Percentiles rank a stretch among this genome's conserved stretches.
These are phyloP conservation scores for Picea glauca DNA, from an alignment of 75 land plant genomes.

Conservation along the genomic window DNA sequence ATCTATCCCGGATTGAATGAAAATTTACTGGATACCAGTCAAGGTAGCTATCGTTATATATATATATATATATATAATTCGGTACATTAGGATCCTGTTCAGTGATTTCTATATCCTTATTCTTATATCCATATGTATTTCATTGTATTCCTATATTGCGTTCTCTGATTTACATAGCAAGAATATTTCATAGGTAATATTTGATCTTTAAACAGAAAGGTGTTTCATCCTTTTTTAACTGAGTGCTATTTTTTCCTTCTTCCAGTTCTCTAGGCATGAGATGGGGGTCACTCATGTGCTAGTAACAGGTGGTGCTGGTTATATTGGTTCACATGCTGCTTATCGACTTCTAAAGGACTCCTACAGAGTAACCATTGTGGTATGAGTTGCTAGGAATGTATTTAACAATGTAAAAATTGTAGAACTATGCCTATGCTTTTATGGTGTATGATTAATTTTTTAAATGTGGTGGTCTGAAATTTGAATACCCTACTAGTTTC, in stretches of 20 bases:
- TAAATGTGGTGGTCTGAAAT: neutral
- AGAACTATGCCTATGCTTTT: neutral
- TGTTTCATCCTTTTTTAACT: neutral
- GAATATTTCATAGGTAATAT: neutral
- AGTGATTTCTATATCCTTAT: neutral
- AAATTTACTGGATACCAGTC: neutral
- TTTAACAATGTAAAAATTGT: neutral
- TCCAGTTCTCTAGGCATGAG: conserved; percentile 57
- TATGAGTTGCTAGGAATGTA: conserved; percentile 15
- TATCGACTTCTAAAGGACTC: conserved; percentile 56
- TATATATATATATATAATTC: neutral
- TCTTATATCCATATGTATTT: neutral
- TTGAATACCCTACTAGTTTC: neutral
- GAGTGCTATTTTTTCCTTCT: conserved; percentile 8
- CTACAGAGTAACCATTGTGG: conserved; percentile 84
- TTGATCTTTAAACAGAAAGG: neutral
- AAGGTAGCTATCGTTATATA: neutral
- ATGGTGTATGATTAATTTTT: conserved; percentile 1
- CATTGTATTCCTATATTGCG: neutral
- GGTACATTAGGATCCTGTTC: neutral
- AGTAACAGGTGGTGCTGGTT: conserved; percentile 89
- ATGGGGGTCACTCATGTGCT: conserved; percentile 68
- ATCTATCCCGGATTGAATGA: neutral
- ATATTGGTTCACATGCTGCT: conserved; percentile 83
- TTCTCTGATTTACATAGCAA: neutral